A percentile compares a stretch with the other conserved stretches of the same genome.
Conservation (phyloP, 2,329 filamentous ascomycete species). For the Aspergillus sp. region DNA sequence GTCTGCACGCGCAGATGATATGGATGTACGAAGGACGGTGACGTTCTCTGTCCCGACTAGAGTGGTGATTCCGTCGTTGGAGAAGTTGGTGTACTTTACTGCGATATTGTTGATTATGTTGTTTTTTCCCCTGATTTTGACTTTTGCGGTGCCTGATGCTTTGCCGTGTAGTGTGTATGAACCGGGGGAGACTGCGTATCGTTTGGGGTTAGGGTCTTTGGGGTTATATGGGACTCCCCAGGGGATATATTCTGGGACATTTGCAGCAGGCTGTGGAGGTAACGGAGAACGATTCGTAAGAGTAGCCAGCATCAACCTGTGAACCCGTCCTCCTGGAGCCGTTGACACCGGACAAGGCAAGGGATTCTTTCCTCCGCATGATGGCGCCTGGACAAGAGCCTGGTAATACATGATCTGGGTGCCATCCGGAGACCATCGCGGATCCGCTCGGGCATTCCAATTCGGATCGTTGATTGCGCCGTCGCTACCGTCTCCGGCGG, state of each 20-base stretch:
- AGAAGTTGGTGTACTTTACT: conserved; percentile 39
- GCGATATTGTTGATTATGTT: conserved; percentile 27
- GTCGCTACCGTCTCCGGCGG: conserved; percentile 31
- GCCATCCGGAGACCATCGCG: conserved; percentile 34
- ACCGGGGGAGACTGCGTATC: conserved; percentile 1
- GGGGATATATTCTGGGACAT: conserved; percentile 23
- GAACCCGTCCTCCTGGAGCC: conserved; percentile 37
- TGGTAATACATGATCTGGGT: conserved; percentile 48
- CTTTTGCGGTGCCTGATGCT: conserved; percentile 13
- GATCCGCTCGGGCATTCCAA: conserved; percentile 52
- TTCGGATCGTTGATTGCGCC: conserved; percentile 47
- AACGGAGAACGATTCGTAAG: conserved; percentile 35
- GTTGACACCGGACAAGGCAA: conserved; percentile 44
- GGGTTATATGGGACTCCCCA: conserved; percentile 19
- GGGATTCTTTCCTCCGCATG: conserved; percentile 47
- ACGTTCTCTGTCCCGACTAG: conserved; percentile 40
- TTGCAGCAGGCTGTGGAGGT: conserved; percentile 18
- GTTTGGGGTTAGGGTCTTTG: conserved; percentile 3
- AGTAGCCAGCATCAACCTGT: conserved; percentile 46
- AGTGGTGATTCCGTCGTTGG: conserved; percentile 35
- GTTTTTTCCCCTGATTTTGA: not conserved
- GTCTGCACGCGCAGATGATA: conserved; percentile 26
- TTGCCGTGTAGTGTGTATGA: conserved; percentile 20
- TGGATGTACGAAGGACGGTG: conserved; percentile 22
- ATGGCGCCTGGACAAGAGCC: conserved; percentile 37